These are phyloP conservation scores for Luffa aegyptiaca DNA, from an alignment of 306 rosid species.

Conservation along the genomic window DNA sequence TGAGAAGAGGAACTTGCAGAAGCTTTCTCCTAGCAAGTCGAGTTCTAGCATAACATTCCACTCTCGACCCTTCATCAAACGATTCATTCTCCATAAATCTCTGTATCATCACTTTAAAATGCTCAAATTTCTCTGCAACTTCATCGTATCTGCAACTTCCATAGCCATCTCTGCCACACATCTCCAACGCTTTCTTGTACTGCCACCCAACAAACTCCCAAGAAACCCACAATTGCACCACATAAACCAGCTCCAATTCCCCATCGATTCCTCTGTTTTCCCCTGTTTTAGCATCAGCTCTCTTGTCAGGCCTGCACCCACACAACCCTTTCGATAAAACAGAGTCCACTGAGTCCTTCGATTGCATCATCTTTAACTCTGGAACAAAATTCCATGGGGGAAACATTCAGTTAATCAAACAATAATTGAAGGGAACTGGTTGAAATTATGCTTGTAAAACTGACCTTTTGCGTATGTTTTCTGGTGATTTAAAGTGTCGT, in stretches of 20 bases:
- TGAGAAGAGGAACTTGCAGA: conserved; percentile 67
- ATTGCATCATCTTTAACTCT: conserved; percentile 44
- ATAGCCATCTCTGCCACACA: conserved; percentile 32
- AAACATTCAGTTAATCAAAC: background rate
- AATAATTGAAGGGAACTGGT: no score
- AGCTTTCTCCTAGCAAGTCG: conserved; percentile 57
- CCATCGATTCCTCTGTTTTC: conserved; percentile 33
- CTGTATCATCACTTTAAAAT: conserved; percentile 63
- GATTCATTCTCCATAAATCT: conserved; percentile 76
- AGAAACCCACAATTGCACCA: conserved; percentile 74
- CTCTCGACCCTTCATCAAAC: conserved; percentile 62
- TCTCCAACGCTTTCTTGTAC: conserved; percentile 44
- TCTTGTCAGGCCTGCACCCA: conserved; percentile 13
- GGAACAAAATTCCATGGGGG: background rate
- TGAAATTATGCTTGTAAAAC: background rate
- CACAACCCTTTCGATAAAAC: conserved; percentile 33
- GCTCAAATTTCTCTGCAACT: conserved; percentile 76
- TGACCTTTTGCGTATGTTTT: conserved; percentile 81
- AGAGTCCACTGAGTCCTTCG: conserved; percentile 54
- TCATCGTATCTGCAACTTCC: conserved; percentile 31
- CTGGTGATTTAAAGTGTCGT: conserved; percentile 78
- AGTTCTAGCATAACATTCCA: conserved; percentile 54
- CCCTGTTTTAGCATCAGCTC: conserved; percentile 28
- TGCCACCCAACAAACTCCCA: conserved; percentile 89
- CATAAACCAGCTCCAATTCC: conserved; percentile 73